phyloP scores from a whole-genome alignment of 352 stramenopile genomes.

The Phytophthora litchii region DNA sequence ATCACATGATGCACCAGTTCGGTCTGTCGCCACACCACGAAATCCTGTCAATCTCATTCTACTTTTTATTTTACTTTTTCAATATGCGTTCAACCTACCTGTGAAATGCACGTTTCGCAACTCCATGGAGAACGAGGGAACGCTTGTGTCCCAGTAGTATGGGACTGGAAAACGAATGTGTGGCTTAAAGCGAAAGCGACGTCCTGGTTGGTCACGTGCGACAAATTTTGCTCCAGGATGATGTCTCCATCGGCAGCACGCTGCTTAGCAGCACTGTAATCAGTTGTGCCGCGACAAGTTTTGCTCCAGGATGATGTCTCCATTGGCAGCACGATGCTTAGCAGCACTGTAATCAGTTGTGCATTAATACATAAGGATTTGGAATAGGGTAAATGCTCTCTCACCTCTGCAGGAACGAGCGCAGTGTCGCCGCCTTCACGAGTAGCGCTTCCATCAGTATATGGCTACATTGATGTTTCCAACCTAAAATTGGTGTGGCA shows the following conservation, averaged over 20 bases:
- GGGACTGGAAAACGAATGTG: conserved; percentile 39
- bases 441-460: conserved; percentile 44
- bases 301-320: conserved; percentile 11
- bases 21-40: conserved; percentile 28
- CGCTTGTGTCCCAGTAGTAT: conserved; percentile 4
- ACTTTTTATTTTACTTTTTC: background rate
- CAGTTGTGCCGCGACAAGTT: conserved; percentile 6
- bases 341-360: conserved; percentile 19
- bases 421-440: conserved; percentile 34
- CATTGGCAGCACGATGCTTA: conserved; percentile 3
- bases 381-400: background rate
- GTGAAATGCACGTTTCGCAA: conserved; percentile 33
- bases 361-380: background rate
- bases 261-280: conserved; percentile 24
- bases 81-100: conserved; percentile 27
- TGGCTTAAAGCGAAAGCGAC: conserved; percentile 41
- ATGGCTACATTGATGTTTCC: conserved; percentile 6
- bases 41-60: background rate
- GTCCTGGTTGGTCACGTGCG: conserved; percentile 17
- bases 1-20: conserved; percentile 61
- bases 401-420: conserved; percentile 48
- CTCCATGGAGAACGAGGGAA: conserved; percentile 44
- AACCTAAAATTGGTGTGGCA: background rate
- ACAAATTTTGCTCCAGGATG: conserved; percentile 16
- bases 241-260: conserved; percentile 4